Evolutionary conservation across 2,329 filamentous ascomycete genomes (phyloP), one percentile per base, ranked within the genome.

Genomic region (Epichloe sp.): DNA sequence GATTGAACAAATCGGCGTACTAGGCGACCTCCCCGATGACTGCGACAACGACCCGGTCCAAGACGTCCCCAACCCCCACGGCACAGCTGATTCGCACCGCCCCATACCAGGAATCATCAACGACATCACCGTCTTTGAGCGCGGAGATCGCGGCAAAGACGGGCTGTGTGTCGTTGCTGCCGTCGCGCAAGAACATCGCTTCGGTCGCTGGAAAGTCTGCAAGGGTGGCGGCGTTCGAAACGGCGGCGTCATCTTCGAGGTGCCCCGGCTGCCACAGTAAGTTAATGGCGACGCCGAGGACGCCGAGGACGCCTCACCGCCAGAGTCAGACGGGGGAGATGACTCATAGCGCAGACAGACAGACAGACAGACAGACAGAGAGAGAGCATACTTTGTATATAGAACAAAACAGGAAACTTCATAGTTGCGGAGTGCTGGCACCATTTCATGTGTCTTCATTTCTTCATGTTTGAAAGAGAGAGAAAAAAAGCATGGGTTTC

Each of bases 81-180:
- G 51, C 35, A 51, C 51, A 21, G 34, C 47, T 15, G 45, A 48
- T 37, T 53, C 53, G 8, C 52, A 46, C 8, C 55, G 55, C 2
- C 47, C 62, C 17, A 74, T 89, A 50, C 79, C 78, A 59, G 93
- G 93, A 42, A 76, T 97, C 7, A 75, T 98, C 58, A 98, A 97
- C 63, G 89, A 87, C 58, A 83, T 98, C 53, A 80, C 86, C 1
- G 77, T 95, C 14, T 89, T 93, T 59, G 93, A 97, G 66, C 77
- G 87, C 17, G 88, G 89, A 3, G 84, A 88, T 17, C 74, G 83
- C 53, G 86, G 85, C 35, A 81, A 79, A 58, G 79, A 86, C 51
- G 89, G 89, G 1, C 68, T 96, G 2, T 91, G 87, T 59, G 78
- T 97, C 31, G 83, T 94, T 12, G 87, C 83, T n/a, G 93, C 85